Evolutionary conservation across 1,284 basidiomycete species (phyloP).

Genomic region (Trichosporon sp.): DNA sequence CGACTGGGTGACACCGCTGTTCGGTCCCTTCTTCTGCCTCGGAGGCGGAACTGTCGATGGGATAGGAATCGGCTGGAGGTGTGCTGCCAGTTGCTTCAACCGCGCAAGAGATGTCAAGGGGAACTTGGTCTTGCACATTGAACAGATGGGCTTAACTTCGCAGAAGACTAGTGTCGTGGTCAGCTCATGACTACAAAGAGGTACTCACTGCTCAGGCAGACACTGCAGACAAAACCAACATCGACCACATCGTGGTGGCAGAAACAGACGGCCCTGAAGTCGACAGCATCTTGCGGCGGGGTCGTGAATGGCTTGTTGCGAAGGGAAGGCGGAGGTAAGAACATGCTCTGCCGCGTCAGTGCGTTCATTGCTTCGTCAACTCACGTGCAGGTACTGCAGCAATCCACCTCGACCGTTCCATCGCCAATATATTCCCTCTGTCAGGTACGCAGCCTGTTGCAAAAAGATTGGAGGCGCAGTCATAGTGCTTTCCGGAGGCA

Average conservation of each 20-base stretch:
- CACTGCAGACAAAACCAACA: constrained; percentile 94
- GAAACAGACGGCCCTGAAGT: constrained; percentile 96
- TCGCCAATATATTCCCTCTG: constrained; percentile 86
- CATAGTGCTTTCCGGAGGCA: constrained; percentile 67
- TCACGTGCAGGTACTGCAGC: constrained; percentile 78
- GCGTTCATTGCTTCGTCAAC: constrained; percentile 20
- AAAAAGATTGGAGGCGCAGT: constrained; percentile 70
- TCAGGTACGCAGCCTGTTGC: constrained; percentile 94
- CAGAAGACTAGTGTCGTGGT: constrained; percentile 68
- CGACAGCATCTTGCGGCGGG: constrained; percentile 89
- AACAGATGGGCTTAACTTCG: constrained; percentile 83
- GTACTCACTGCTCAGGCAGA: constrained; percentile 79
- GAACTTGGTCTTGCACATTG: constrained; percentile 94
- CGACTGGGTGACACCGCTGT: background rate
- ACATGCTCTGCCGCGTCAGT: constrained; percentile 64
- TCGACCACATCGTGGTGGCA: constrained; percentile 97
- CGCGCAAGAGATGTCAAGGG: constrained; percentile 80
- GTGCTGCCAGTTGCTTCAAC: constrained; percentile 52
- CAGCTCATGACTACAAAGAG: background rate
- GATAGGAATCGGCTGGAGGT: constrained; percentile 36
- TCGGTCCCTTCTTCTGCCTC: constrained; percentile 4
- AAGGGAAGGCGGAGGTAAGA: constrained; percentile 75
- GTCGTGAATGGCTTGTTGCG: constrained; percentile 67
- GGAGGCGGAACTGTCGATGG: constrained; percentile 27
- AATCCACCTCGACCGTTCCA: constrained; percentile 64